Conservation (phyloP, 176 grass and related monocot genomes). For the Bonia amplexicaulis region DNA sequence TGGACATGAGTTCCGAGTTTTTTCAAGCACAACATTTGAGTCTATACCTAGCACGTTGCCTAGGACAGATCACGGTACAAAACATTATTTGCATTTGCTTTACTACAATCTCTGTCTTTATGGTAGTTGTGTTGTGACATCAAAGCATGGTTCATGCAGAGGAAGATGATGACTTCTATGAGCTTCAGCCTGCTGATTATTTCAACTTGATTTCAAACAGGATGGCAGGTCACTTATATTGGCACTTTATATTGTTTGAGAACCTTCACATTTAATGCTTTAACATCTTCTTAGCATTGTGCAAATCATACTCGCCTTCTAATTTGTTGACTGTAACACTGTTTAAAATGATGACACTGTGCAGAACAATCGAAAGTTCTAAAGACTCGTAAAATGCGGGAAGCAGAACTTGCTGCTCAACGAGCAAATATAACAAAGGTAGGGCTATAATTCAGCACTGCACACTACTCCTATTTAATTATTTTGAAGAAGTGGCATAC, state of each 20-base stretch:
- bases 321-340: neutral
- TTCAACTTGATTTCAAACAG: slow-evolving; percentile 54
- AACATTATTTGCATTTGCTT: neutral
- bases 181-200: slow-evolving; percentile 84
- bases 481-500: neutral
- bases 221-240: slow-evolving; percentile 52
- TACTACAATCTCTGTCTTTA: neutral
- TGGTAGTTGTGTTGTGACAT: slow-evolving; percentile 5
- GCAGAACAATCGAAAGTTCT: slow-evolving; percentile 69
- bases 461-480: neutral
- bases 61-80: slow-evolving; percentile 56
- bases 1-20: slow-evolving; percentile 66
- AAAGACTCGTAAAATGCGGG: slow-evolving; percentile 84
- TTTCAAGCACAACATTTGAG: slow-evolving; percentile 47
- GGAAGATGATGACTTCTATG: slow-evolving; percentile 89
- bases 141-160: slow-evolving; percentile 46
- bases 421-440: slow-evolving; percentile 78
- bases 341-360: slow-evolving; percentile 19
- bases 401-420: slow-evolving; percentile 78
- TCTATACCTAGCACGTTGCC: slow-evolving; percentile 40
- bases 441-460: neutral
- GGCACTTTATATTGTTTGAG: slow-evolving; percentile 9
- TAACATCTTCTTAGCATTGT: neutral
- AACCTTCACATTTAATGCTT: neutral
- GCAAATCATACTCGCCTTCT: neutral